Evolutionary conservation across 441 rosid species (phyloP), one percentile per base, ranked within the genome.

Genomic region (Gossypium aridum): DNA sequence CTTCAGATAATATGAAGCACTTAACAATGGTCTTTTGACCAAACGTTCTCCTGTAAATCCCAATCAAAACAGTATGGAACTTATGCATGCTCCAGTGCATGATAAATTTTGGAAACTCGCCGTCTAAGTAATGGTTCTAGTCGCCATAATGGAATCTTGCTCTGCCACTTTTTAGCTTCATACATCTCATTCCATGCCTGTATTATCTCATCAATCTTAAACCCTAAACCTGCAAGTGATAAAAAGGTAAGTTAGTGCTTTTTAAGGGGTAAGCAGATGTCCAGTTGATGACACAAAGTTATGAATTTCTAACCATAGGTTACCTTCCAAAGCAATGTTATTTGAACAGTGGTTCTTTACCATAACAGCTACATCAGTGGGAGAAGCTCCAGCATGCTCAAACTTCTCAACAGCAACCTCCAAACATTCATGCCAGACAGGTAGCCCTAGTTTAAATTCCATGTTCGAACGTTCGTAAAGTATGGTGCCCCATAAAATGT

Each of bases 341-440:
- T 77, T 84, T 19, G 88, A 88, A 66, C 80, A 83, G 49, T 87
- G 86, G 75, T 83, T 83, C 75, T 82, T 88, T 45, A 82, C 73
- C 83, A 86, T 76, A 47, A 77, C 82, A 65, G 80, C 78, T 75
- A 80, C 63, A 71, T 90, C 87, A 4, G 88, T 83, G n/a, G 76
- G 78, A 75, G 88, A 78, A 76, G 88, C 83, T 65, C 85, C 92
- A 64, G 87, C 85, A 59, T 78, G 82, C 65, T 85, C 89, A 76
- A 86, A 87, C 77, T 85, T 90, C 87, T 88, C 87, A 19, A 84
- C 54, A 61, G 91, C 89, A 56, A 83, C 86, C 72, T 86, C 92
- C 78, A 88, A 70, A 74, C 79, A 83, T 77, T 86, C 89, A 47
- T 77, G 80, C 91, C 92, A 88, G 49, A 75, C 59, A 9, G 87